Base-by-base conservation (phyloP, 106 monocot genomes). In the Allium fistulosum region DNA sequence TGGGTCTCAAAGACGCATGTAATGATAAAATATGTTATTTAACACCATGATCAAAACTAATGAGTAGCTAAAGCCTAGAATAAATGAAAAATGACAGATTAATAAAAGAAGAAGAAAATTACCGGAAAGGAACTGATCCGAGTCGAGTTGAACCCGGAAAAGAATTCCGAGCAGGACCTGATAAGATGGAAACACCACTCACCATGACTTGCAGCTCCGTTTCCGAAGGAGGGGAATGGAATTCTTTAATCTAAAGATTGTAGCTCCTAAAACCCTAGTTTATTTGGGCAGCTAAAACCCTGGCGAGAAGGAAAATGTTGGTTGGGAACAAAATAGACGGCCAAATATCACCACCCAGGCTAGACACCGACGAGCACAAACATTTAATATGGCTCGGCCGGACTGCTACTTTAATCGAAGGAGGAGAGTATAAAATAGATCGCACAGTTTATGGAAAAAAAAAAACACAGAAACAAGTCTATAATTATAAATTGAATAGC, bases 101-200 rank as follows among this genome's bases (percentile, higher is more conserved):
- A 62, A 62, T 14, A 46, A 8, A 15, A 12, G 10, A 13, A 15
- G 62, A 46, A 17, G 17, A 57, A 5, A 13, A 62, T 7, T 62
- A 62, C 62, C 62, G 62, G 62, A 62, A 62, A 4, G 5, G 45
- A 7, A 9, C 26, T 26, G 26, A 8, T 4, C 22, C 60, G 26
- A 28, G 62, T 17, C 62, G 62, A n/a, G 9, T n/a, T 7, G 62
- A 26, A 12, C 37, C 62, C 12, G 45, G 15, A 4, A 46, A 15
- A 7, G 28, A 62, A 15, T 12, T 2, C 0, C 62, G 62, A 13
- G 15, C 62, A 13, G 62, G 62, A 46, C 62, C 62, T 15, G 62
- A 62, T n/a, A 62, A 37, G 62, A 15, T 45, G 62, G 62, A 62
- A 45, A 62, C 45, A 28, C 62, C 62, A 10, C 14, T 62, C 62